Conservation (phyloP, 768 basidiomycete genomes). For the Mycena vulgaris region DNA sequence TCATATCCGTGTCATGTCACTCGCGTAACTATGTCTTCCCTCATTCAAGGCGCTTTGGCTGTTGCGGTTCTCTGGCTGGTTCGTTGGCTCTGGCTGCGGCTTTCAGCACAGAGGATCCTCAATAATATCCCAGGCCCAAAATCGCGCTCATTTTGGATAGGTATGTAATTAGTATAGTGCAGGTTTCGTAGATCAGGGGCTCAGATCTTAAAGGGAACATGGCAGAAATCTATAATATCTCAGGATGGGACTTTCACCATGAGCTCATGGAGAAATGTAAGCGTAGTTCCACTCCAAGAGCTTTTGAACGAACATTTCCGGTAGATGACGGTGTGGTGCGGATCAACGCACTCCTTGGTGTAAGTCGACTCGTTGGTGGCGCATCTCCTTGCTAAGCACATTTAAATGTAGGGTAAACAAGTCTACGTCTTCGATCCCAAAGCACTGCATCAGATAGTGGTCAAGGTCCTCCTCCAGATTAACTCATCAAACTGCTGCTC, state of each 20-base stretch:
- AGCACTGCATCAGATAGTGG: conserved; percentile 52
- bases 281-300: background rate
- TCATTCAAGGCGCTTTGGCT: background rate
- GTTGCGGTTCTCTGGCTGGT: background rate
- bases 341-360: conserved; percentile 35
- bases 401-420: conserved; percentile 43
- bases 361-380: background rate
- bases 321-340: conserved; percentile 35
- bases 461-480: conserved; percentile 42
- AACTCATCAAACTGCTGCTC: background rate
- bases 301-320: background rate
- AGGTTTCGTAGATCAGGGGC: background rate
- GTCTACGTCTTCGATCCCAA: conserved; percentile 54
- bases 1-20: background rate
- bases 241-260: conserved; percentile 30
- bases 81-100: background rate
- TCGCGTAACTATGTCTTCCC: background rate
- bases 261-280: conserved; percentile 23
- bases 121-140: conserved; percentile 40
- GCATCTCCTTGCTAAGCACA: background rate
- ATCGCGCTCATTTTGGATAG: conserved; percentile 27
- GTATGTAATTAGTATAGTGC: background rate
- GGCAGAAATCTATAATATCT: conserved; percentile 1
- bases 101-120: conserved; percentile 20
- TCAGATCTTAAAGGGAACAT: conserved; percentile 16